Conservation (phyloP, 371 early-diverging fungal genomes). For the Batrachochytrium dendrobatidis region DNA sequence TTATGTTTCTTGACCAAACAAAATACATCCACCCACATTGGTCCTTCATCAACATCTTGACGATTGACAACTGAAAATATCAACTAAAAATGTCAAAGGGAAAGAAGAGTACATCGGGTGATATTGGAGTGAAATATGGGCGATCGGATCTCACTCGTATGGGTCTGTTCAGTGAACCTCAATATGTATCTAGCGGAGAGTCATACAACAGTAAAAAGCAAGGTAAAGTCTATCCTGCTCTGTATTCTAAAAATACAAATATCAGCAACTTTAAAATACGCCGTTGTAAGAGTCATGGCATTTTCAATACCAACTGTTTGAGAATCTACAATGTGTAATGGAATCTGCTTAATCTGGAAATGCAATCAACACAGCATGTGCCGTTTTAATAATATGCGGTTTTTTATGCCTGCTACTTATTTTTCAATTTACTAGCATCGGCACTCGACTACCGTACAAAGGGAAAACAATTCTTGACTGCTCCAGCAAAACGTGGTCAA, state of each 20-base stretch:
- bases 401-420: neutral
- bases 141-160: conserved; percentile 33
- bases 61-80: neutral
- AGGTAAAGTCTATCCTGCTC: conserved; percentile 7
- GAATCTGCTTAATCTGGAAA: no score
- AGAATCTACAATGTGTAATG: neutral
- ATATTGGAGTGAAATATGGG: conserved; percentile 17
- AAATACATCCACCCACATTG: no score
- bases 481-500: conserved; percentile 33
- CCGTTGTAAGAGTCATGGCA: neutral
- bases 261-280: neutral
- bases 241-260: neutral
- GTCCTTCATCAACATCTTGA: no score
- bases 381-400: neutral
- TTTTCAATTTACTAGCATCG: conserved; percentile 9
- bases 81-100: neutral
- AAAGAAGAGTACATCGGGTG: neutral
- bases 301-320: neutral
- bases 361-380: no score
- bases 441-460: conserved; percentile 24
- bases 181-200: conserved; percentile 36
- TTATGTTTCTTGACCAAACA: no score
- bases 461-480: conserved; percentile 40
- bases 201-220: conserved; percentile 20
- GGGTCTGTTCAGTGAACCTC: conserved; percentile 37